Conservation (phyloP, 2,329 filamentous ascomycete genomes). For the Microdochium nivale region DNA sequence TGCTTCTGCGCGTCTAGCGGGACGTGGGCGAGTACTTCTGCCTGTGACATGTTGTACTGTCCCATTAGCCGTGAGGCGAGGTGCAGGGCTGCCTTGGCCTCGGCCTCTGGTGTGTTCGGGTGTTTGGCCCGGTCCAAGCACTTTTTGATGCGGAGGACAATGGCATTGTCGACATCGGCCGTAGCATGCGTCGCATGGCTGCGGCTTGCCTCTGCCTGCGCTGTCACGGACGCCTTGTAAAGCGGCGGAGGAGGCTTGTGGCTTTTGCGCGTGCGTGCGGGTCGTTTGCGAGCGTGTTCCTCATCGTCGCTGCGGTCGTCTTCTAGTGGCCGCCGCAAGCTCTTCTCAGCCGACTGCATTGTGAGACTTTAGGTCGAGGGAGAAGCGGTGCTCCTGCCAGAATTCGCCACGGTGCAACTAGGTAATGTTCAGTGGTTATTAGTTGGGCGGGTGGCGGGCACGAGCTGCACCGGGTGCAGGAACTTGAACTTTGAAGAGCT, state of each 20-base stretch:
- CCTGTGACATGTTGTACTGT: neutral
- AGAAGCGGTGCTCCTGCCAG: no score
- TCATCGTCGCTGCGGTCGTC: neutral
- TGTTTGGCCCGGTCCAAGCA: neutral
- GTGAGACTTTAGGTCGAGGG: neutral
- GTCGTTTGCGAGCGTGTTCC: neutral
- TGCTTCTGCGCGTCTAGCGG: neutral
- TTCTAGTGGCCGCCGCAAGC: neutral
- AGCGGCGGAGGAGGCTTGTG: neutral
- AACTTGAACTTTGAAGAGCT: no score
- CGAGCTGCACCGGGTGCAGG: no score
- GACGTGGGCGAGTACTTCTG: neutral
- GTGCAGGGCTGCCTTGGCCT: neutral
- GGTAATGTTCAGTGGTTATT: no score
- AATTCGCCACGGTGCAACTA: no score
- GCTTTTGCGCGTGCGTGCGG: neutral
- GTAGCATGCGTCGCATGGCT: neutral
- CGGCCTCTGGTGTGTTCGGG: neutral
- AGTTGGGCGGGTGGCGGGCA: no score
- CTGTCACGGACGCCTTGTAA: neutral
- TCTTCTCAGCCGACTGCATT: neutral
- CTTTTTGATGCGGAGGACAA: neutral
- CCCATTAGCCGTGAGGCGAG: neutral
- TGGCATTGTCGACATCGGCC: neutral
- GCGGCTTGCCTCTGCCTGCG: neutral